Percentiles rank a stretch among this genome's conserved stretches.
Conservation (phyloP, 257 asterid genomes). For the Solanum tacnaense region DNA sequence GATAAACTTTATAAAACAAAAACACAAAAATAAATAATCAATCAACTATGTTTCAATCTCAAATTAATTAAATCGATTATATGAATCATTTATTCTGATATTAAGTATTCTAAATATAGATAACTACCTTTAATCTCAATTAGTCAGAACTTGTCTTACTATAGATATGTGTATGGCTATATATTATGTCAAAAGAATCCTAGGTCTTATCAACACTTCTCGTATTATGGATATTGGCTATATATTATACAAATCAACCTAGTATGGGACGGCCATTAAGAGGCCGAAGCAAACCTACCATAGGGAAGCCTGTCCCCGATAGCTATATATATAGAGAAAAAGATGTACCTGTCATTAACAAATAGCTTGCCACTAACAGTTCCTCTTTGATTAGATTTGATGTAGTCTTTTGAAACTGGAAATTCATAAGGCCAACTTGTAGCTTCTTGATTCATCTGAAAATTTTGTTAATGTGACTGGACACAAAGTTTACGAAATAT, state of each 20-base stretch:
- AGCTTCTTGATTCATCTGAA: constrained; percentile 44
- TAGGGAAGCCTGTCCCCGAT: background rate
- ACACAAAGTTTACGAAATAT: background rate
- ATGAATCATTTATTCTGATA: too few species aligned
- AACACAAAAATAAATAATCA: background rate
- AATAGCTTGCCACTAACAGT: constrained; percentile 37
- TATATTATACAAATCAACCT: background rate
- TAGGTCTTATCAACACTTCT: background rate
- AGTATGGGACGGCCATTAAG: background rate
- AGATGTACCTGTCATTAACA: constrained; percentile 34
- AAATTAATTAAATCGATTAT: background rate
- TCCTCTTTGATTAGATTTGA: constrained; percentile 45
- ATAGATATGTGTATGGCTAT: background rate
- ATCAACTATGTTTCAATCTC: background rate
- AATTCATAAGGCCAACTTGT: constrained; percentile 57
- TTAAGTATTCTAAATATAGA: too few species aligned
- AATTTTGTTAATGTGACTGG: background rate
- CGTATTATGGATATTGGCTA: background rate
- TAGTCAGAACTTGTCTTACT: too few species aligned
- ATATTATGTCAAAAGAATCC: background rate
- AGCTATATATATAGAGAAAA: background rate
- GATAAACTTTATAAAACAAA: constrained; percentile 16
- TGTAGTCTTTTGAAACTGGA: constrained; percentile 34
- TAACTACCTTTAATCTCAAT: too few species aligned
- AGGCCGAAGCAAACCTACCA: background rate